phyloP scores from a whole-genome alignment of 306 rosid species.

The Biancaea sappan region DNA sequence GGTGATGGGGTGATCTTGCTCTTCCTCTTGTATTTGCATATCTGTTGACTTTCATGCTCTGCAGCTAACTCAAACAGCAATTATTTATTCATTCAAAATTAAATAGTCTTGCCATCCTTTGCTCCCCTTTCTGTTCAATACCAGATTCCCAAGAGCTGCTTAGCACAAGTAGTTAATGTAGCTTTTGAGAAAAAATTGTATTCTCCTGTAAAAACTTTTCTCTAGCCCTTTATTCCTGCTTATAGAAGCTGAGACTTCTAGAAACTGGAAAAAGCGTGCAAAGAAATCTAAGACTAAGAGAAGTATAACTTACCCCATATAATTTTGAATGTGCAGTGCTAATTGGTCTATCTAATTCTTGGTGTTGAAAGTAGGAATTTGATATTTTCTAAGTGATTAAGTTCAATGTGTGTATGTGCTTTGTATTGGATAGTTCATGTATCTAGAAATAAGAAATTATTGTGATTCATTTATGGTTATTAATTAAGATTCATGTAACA shows the following conservation, averaged over 20 bases:
- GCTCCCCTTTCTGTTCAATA: neutral
- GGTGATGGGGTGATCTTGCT: neutral
- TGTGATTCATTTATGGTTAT: too few species aligned
- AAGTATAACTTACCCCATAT: neutral
- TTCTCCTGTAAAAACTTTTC: neutral
- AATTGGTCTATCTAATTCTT: too few species aligned
- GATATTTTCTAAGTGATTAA: too few species aligned
- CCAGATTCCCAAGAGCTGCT: neutral
- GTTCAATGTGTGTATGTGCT: too few species aligned
- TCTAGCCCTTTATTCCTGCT: neutral
- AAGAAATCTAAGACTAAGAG: neutral
- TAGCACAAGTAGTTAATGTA: neutral
- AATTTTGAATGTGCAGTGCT: neutral
- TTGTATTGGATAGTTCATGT: too few species aligned
- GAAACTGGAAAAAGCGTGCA: neutral
- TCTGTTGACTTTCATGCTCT: neutral
- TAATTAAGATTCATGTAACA: too few species aligned
- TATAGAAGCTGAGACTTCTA: neutral
- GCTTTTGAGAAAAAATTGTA: neutral
- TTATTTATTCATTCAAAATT: neutral
- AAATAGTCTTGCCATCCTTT: neutral
- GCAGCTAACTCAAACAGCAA: slow-evolving; percentile 1
- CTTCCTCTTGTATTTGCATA: neutral
- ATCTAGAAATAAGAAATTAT: too few species aligned
- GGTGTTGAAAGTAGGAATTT: too few species aligned